A percentile compares a stretch with the other conserved stretches of the same genome.
phyloP scores from a whole-genome alignment of 73 alveolate species.

The Blepharisma japonicum region DNA sequence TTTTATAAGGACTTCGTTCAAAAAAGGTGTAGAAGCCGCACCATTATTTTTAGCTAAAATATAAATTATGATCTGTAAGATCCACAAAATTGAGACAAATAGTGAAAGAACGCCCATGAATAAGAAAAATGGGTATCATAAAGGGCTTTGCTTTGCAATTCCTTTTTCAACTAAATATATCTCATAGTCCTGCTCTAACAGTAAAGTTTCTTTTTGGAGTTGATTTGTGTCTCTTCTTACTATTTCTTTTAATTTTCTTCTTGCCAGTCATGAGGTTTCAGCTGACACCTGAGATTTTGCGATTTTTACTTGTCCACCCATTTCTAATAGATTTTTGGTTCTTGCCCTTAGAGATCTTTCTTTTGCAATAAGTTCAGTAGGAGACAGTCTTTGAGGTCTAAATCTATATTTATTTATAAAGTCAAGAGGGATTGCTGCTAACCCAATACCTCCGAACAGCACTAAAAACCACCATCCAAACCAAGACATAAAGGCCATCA shows the following conservation, averaged over 20 bases:
- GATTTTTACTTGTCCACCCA: conserved; percentile 28
- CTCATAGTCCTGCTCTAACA: conserved; percentile 52
- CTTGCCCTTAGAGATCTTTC: conserved; percentile 54
- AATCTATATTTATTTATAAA: conserved; percentile 56
- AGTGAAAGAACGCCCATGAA: conserved; percentile 47
- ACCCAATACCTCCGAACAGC: conserved; percentile 80
- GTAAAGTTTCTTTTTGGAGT: conserved; percentile 39
- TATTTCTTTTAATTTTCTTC: conserved; percentile 44
- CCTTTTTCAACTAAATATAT: conserved; percentile 41
- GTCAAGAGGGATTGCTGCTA: conserved; percentile 76
- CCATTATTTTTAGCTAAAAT: conserved; percentile 37
- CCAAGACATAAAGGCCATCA: conserved; percentile 65
- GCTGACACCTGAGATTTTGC: conserved; percentile 30
- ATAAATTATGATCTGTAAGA: conserved; percentile 55
- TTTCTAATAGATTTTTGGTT: conserved; percentile 45
- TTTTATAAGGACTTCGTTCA: conserved; percentile 64
- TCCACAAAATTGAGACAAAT: conserved; percentile 55
- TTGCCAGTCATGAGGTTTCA: conserved; percentile 40
- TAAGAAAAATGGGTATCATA: conserved; percentile 47
- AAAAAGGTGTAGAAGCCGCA: conserved; percentile 66
- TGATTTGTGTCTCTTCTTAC: conserved; percentile 28
- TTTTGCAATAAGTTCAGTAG: conserved; percentile 47
- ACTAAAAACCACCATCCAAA: conserved; percentile 72
- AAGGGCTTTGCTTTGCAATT: conserved; percentile 53
- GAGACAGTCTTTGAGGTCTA: conserved; percentile 65